These are phyloP conservation scores for Onygenales sp. DNA, from an alignment of 2,329 filamentous ascomycete species.

Conservation along the genomic window DNA sequence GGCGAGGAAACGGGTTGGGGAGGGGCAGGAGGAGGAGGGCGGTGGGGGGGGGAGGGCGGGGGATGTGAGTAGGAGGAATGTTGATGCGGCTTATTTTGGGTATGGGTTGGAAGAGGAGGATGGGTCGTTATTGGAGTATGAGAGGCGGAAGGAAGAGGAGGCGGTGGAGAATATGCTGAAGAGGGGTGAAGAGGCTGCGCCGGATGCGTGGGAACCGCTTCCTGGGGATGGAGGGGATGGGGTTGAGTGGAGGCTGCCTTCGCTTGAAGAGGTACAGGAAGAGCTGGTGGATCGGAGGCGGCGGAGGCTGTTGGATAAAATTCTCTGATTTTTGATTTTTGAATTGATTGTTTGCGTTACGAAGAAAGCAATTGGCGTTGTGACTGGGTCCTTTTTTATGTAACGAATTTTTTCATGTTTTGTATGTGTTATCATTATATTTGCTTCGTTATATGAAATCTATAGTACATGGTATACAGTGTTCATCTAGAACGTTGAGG, in stretches of 20 bases:
- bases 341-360: conserved; percentile 7
- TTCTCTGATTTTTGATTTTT: conserved; percentile 36
- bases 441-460: not conserved
- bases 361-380: not conserved
- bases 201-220: conserved; percentile 70
- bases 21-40: conserved; percentile 59
- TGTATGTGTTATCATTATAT: not conserved
- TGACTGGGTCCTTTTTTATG: not conserved
- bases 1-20: conserved; percentile 51
- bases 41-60: conserved; percentile 27
- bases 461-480: conserved; percentile 1
- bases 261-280: conserved; percentile 83
- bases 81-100: conserved; percentile 93
- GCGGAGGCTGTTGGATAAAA: conserved; percentile 73
- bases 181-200: conserved; percentile 45
- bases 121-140: conserved; percentile 67
- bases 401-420: conserved; percentile 2
- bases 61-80: conserved; percentile 49
- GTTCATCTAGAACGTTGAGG: not conserved
- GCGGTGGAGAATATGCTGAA: conserved; percentile 60
- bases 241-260: conserved; percentile 70
- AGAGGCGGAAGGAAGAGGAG: conserved; percentile 73
- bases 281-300: conserved; percentile 82
- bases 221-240: conserved; percentile 84
- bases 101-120: conserved; percentile 92